Conservation (phyloP, 148 eudicot genomes). For the Diospyros kaki region DNA sequence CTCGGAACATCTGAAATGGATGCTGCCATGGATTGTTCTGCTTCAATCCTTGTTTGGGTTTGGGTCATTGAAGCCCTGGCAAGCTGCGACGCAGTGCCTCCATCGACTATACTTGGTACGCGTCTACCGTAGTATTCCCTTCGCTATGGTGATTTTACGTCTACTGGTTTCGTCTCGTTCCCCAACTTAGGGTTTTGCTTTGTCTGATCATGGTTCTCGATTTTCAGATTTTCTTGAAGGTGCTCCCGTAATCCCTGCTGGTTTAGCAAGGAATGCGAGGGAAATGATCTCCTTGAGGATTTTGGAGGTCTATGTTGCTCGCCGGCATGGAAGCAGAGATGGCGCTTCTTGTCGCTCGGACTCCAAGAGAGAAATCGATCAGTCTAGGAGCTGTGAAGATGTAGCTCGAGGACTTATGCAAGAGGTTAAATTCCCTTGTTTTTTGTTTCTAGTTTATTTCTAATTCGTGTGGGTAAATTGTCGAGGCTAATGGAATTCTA, state of each 20-base stretch:
- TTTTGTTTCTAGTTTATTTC: too few relatives aligned
- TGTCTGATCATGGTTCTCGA: not conserved
- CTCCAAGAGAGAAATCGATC: constrained; percentile 24
- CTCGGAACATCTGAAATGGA: constrained; percentile 14
- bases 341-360: constrained; percentile 8
- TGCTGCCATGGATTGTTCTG: constrained; percentile 20
- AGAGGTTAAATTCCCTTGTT: constrained; percentile 31
- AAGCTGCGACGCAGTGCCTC: constrained; percentile 36
- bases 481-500: not conserved
- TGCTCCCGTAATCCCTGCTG: constrained; percentile 31
- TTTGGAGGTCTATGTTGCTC: constrained; percentile 42
- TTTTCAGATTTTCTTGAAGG: constrained; percentile 41
- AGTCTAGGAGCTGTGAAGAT: constrained; percentile 41
- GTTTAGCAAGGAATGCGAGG: constrained; percentile 42
- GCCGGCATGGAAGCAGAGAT: constrained; percentile 16
- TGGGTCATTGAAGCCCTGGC: constrained; percentile 79
- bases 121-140: too few relatives aligned
- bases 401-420: constrained; percentile 33
- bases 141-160: too few relatives aligned
- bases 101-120: constrained; percentile 39
- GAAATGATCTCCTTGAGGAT: constrained; percentile 52
- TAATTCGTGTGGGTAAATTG: not conserved
- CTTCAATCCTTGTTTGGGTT: constrained; percentile 42
- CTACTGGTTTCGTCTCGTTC: not conserved
- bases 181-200: not conserved